These are phyloP conservation scores for Daucus carota DNA, from an alignment of 129 eudicot genomes.

Conservation along the genomic window DH1_v3.0 NC_030387.2:33141001-33141500, in stretches of 20 bases:
- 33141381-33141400: not conserved
- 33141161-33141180: not conserved
- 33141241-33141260: constrained; percentile 87
- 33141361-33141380: not conserved
- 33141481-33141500: constrained; percentile 33
- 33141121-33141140: not conserved
- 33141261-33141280: constrained; percentile 93
- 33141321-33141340: constrained; percentile 2
- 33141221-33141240: constrained; percentile 95
- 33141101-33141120: not conserved
- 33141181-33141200: not conserved
- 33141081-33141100: not conserved
- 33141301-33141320: constrained; percentile 11
- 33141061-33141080: not conserved
- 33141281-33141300: constrained; percentile 97
- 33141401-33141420: not conserved
- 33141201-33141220: constrained; percentile 60
- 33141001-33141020: not conserved
- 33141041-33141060: not conserved
- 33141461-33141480: constrained; percentile 59
- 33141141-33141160: not conserved
- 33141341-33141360: not conserved
- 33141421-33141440: not conserved
- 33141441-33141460: constrained; percentile 92
- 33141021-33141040: not conserved